Evolutionary conservation across 129 eudicot species (phyloP).

Genomic region (Kitagawia praeruptora): DNA sequence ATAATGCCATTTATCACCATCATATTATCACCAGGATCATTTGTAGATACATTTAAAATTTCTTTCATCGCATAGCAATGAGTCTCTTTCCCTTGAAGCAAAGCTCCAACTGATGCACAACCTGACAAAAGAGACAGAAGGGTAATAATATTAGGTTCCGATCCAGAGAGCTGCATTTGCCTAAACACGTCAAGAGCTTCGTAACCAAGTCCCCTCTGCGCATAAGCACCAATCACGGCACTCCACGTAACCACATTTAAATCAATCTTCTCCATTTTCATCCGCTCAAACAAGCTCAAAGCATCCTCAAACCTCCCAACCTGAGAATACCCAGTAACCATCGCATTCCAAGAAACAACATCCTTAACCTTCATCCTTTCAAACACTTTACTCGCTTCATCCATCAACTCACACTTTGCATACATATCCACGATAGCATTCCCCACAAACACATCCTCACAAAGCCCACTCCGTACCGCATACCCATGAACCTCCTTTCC

Average conservation of each 20-base stretch:
- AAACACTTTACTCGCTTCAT: conserved; percentile 46
- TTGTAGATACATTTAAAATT: conserved; percentile 31
- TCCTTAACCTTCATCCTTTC: conserved; percentile 52
- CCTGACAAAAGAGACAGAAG: conserved; percentile 65
- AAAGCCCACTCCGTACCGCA: conserved; percentile 33
- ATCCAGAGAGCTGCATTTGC: conserved; percentile 47
- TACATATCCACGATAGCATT: conserved; percentile 78
- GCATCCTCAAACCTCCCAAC: conserved; percentile 63
- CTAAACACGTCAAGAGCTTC: conserved; percentile 65
- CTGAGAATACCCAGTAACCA: conserved; percentile 75
- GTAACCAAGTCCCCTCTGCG: conserved; percentile 61
- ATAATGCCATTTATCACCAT: conserved; percentile 75
- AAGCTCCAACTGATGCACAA: conserved; percentile 52
- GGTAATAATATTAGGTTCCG: conserved; percentile 67
- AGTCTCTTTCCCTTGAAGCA: conserved; percentile 62
- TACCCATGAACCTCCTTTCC: conserved; percentile 65
- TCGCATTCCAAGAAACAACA: conserved; percentile 75
- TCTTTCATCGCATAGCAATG: conserved; percentile 51
- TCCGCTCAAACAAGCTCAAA: conserved; percentile 51
- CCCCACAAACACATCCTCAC: conserved; percentile 61
- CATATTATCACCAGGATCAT: conserved; percentile 44
- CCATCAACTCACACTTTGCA: conserved; percentile 67
- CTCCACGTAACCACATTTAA: conserved; percentile 79
- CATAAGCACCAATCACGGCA: conserved; percentile 73
- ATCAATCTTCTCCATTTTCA: conserved; percentile 44